phyloP scores from a whole-genome alignment of 2,329 filamentous ascomycete species.

The Paecilomyces variotii region DNA sequence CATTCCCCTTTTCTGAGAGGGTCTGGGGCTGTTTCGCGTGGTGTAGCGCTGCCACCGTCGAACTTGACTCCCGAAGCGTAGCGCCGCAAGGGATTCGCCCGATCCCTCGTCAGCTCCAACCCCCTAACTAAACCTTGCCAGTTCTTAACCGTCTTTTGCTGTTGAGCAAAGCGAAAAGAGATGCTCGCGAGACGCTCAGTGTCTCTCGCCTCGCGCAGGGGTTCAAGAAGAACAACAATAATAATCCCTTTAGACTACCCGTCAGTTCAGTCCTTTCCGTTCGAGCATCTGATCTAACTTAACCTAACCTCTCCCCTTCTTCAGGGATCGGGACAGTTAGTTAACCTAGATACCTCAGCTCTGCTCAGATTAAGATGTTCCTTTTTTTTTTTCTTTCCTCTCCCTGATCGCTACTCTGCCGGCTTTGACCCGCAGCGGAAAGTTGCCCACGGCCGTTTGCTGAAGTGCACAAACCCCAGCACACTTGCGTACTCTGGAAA shows the following conservation, averaged over 20 bases:
- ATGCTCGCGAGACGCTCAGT: not conserved
- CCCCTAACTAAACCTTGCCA: not conserved
- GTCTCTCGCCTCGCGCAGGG: too few relatives aligned
- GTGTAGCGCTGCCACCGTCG: not conserved
- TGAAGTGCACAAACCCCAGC: not conserved
- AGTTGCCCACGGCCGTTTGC: not conserved
- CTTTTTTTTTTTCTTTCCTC: not conserved
- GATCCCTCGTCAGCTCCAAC: not conserved
- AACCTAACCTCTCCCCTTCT: too few relatives aligned
- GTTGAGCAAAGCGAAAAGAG: not conserved
- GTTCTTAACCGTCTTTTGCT: not conserved
- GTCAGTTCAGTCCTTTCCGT: too few relatives aligned
- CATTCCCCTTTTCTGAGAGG: not conserved
- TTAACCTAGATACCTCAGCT: not conserved
- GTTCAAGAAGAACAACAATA: too few relatives aligned
- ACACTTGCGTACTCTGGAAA: not conserved
- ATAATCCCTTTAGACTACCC: too few relatives aligned
- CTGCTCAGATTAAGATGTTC: not conserved
- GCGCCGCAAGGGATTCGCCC: not conserved
- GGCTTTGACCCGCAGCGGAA: not conserved
- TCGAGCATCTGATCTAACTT: too few relatives aligned
- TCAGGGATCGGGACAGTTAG: too few relatives aligned
- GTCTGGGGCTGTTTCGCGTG: slow-evolving; percentile 1
- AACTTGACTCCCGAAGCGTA: not conserved
- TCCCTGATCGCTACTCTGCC: not conserved